Evolutionary conservation across 441 rosid species (phyloP).

Genomic region (Erysimum pusillum): DNA sequence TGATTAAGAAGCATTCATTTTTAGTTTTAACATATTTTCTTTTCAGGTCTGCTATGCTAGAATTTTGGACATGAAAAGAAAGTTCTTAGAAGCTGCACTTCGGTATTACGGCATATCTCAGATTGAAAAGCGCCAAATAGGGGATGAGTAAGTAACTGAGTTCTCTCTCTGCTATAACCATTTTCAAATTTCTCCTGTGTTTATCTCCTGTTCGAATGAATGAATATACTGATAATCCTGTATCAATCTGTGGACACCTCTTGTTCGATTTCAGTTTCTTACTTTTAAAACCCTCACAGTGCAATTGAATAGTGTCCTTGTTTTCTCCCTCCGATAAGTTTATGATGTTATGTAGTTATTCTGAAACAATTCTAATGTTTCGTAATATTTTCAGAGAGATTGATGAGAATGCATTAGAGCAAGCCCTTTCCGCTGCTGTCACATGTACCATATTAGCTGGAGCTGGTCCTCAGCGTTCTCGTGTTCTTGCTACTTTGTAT

Average conservation of each 20-base stretch:
- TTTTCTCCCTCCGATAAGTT: neutral
- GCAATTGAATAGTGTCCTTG: neutral
- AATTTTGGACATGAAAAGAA: conserved; percentile 96
- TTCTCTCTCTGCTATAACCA: conserved; percentile 24
- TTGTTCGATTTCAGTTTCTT: neutral
- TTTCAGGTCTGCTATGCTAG: conserved; percentile 95
- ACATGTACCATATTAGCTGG: conserved; percentile 98
- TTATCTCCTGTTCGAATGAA: neutral
- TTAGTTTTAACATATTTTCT: conserved; percentile 22
- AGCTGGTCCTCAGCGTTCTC: conserved; percentile 99
- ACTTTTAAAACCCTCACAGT: neutral
- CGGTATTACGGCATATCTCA: conserved; percentile 96
- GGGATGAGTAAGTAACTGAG: conserved; percentile 79
- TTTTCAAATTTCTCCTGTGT: neutral
- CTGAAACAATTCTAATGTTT: neutral
- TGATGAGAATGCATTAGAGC: conserved; percentile 94
- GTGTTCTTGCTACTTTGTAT: conserved; percentile 96
- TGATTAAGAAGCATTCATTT: conserved; percentile 2
- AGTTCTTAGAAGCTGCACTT: conserved; percentile 97
- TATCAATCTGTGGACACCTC: neutral
- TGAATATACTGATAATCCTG: neutral
- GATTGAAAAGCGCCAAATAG: conserved; percentile 94
- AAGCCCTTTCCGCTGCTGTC: conserved; percentile 95
- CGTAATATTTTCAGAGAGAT: conserved; percentile 64
- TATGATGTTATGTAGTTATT: neutral